Evolutionary conservation across 148 eudicot genomes (phyloP).

Genomic region (Chenopodium album): DNA sequence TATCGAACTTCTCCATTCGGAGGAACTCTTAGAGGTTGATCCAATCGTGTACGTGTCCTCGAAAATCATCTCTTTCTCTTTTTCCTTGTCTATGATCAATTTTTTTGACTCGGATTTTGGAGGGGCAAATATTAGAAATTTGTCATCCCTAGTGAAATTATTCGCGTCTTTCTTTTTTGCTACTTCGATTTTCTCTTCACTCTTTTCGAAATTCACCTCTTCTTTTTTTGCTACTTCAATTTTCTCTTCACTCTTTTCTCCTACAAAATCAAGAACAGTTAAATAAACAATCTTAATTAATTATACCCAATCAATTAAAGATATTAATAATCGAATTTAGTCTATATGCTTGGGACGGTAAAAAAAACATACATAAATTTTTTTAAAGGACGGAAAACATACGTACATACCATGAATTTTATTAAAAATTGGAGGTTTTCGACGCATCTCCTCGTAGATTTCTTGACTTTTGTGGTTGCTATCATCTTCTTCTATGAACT

Average conservation of each 20-base stretch:
- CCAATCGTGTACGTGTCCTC: conserved; percentile 78
- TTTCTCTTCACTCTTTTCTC: conserved; percentile 6
- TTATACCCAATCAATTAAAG: too few relatives aligned
- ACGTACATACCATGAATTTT: neutral
- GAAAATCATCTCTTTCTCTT: conserved; percentile 38
- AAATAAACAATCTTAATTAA: too few relatives aligned
- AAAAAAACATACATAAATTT: too few relatives aligned
- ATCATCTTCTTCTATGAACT: neutral
- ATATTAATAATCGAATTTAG: too few relatives aligned
- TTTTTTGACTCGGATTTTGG: conserved; percentile 44
- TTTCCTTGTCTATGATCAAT: conserved; percentile 26
- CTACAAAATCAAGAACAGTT: neutral
- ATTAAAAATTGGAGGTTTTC: neutral
- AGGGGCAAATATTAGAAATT: conserved; percentile 43
- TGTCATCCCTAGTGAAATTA: conserved; percentile 41
- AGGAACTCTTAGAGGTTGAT: conserved; percentile 86
- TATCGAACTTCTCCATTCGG: conserved; percentile 95
- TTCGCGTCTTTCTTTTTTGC: conserved; percentile 11
- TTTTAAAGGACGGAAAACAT: neutral
- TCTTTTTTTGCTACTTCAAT: neutral
- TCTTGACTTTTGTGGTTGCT: neutral
- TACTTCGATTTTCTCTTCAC: conserved; percentile 13
- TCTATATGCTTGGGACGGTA: too few relatives aligned
- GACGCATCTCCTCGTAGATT: neutral
- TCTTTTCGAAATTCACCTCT: too few relatives aligned